Evolutionary conservation across 2,329 filamentous ascomycete genomes (phyloP), one percentile per base, ranked within the genome.

Genomic region (Colletotrichum lindemuthianum): DNA sequence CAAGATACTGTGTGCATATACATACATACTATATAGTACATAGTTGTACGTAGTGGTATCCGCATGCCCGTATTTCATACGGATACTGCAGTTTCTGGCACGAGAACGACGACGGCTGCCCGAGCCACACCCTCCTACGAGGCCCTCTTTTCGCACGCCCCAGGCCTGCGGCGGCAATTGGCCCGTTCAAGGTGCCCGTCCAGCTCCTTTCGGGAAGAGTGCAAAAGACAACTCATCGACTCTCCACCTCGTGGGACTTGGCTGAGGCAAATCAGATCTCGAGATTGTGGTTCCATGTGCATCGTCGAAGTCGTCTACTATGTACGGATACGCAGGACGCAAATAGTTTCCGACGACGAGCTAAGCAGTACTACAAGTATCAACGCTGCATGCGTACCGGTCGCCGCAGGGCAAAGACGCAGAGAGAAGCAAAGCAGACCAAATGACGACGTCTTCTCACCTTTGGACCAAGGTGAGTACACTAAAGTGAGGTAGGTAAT

Each of bases 191-290:
- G 43, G 36, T 51, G 45, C 50, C 50, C 47, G 54, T 40, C 58
- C 47, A 65, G 61, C 61, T 65, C 51, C 15, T 55, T 65, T 65
- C 40, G 61, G 61, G 61, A 65, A 65, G 58, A 51, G 60, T 65
- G 64, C 45, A 60, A 65, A 32, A 60, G 43, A 60, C 64, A 64
- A 65, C 55, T 64, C 60, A 67, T 64, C 64, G 60, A 65, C 40
- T 34, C 60, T 59, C 63, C 59, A 63, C 61, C 54, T 63, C 50
- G 58, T 61, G 60, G 54, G 60, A 63, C 55, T 45, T 45, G 43
- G 43, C 15, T n/a, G 13, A n/a, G 43, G n/a, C 34, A 41, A 47
- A 15, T 45, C 43, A 45, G 15, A 32, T 11, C 5, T 24, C 6
- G 13, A 24, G 24, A 24, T 24, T 24, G 5, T 24, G 24, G 24